Base-by-base conservation (phyloP, 768 basidiomycete species). In the Suillus luteus region DNA sequence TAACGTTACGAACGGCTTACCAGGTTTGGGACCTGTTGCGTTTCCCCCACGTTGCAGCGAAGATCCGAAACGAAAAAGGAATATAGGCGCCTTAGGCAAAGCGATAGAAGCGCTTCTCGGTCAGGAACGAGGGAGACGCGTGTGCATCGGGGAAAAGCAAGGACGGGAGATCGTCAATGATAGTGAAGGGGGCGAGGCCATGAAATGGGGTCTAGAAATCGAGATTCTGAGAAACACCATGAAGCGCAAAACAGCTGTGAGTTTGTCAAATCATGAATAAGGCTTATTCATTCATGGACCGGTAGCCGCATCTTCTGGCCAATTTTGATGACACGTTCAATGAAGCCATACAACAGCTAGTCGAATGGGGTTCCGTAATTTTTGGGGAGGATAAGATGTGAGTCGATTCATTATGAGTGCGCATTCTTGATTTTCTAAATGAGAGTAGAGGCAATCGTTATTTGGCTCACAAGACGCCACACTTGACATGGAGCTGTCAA, bases 311-410 rank as follows among this genome's bases (percentile, higher is more conserved):
- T 64, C 77, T 89, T 70, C 75, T 85, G 64, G 77, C 78, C 10
- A 78, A 77, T 12, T 91, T 91, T 70, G 86, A 89, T 70, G 90
- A 91, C 61, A 85, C 88, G 48, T 94, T 92, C 71, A 81, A 87
- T 68, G 87, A 90, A 73, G 93, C 93, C 24, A 86, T 95, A 64
- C 86, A 89, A 66, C 87, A 94, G 69, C 77, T 95, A 60, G 79
- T 85, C 54, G 81, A 86, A 71, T 92, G 88, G 86, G 90, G 89
- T 62, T 87, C 88, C 19, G 82, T 93, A 31, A 79, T 90, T 64
- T 80, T 88, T 62, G 86, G 83, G 57, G 84, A 86, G 74, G 87
- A 90, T 73, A 69, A 78, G 69, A 78, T 81, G 91, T 92, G 71
- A 75, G 91, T 81, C 31, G 44, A 65, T 64, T 65, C 63, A 77